Evolutionary conservation across 1,284 basidiomycete species (phyloP).

Genomic region (Mrakiaceae sp.): DNA sequence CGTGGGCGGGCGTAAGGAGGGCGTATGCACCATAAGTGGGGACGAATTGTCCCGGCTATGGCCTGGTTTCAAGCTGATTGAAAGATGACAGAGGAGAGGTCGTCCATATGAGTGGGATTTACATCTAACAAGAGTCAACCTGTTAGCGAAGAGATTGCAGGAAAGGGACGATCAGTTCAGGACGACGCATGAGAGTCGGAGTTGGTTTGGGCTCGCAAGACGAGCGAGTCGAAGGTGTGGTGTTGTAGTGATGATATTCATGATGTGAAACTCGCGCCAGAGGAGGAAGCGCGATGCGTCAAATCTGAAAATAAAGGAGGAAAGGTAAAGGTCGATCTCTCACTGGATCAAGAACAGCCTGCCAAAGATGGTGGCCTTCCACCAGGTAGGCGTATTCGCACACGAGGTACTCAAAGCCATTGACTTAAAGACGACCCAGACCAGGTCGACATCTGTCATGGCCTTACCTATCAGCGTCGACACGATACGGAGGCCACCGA

Average conservation of each 20-base stretch:
- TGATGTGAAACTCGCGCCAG: conserved; percentile 65
- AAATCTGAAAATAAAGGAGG: background rate
- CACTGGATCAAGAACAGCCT: conserved; percentile 80
- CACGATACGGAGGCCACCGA: conserved; percentile 92
- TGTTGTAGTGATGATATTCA: conserved; percentile 91
- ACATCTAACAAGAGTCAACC: background rate
- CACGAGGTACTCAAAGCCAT: conserved; percentile 77
- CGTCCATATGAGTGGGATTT: conserved; percentile 86
- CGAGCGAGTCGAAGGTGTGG: conserved; percentile 80
- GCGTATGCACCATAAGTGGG: conserved; percentile 33
- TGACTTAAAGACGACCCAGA: conserved; percentile 91
- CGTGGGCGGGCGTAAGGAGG: conserved; percentile 49
- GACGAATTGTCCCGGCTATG: conserved; percentile 74
- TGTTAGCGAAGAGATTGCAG: background rate
- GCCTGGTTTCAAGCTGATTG: conserved; percentile 96
- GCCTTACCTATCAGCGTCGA: conserved; percentile 90
- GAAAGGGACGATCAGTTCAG: background rate
- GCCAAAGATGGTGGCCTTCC: conserved; percentile 84
- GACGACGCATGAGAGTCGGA: conserved; percentile 54
- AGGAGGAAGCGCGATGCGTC: background rate
- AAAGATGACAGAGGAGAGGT: conserved; percentile 86
- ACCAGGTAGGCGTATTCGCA: conserved; percentile 85
- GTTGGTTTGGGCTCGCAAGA: conserved; percentile 89
- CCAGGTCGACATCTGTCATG: conserved; percentile 84
- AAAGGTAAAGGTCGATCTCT: background rate